phyloP scores from a whole-genome alignment of 805 yeast species.

The Blastobotrys terrestris region DNA sequence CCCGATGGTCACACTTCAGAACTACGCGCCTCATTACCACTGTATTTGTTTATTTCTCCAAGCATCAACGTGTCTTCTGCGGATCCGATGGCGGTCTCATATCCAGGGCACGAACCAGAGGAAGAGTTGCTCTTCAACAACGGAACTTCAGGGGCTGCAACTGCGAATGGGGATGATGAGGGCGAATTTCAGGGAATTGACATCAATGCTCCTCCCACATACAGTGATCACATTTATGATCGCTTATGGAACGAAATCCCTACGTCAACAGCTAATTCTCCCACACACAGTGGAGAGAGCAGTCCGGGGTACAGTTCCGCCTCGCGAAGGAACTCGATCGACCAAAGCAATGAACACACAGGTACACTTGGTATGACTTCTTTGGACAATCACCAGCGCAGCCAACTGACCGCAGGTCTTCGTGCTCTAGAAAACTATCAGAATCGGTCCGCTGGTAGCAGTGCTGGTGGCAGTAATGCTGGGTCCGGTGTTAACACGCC shows the following conservation, averaged over 20 bases:
- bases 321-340: constrained; percentile 29
- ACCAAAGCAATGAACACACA: constrained; percentile 20
- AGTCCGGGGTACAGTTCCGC: constrained; percentile 30
- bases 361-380: constrained; percentile 22
- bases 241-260: constrained; percentile 59
- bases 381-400: constrained; percentile 29
- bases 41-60: constrained; percentile 71
- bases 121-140: constrained; percentile 10
- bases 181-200: background rate
- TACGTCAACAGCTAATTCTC: constrained; percentile 35
- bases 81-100: constrained; percentile 18
- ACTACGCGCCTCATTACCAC: constrained; percentile 82
- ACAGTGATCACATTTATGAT: constrained; percentile 73
- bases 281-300: constrained; percentile 32
- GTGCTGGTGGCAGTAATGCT: constrained; percentile 14
- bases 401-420: constrained; percentile 35
- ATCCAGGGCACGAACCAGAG: constrained; percentile 11
- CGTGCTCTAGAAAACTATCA: constrained; percentile 33
- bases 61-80: constrained; percentile 64
- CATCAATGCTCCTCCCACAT: constrained; percentile 70
- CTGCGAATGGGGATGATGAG: constrained; percentile 11
- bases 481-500: constrained; percentile 10
- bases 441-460: constrained; percentile 14
- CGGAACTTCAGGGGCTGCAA: constrained; percentile 27
- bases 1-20: constrained; percentile 93